Evolutionary conservation across 345 rosid species (phyloP), one percentile per base, ranked within the genome.

Genomic region (Eucalyptus marginata): DNA sequence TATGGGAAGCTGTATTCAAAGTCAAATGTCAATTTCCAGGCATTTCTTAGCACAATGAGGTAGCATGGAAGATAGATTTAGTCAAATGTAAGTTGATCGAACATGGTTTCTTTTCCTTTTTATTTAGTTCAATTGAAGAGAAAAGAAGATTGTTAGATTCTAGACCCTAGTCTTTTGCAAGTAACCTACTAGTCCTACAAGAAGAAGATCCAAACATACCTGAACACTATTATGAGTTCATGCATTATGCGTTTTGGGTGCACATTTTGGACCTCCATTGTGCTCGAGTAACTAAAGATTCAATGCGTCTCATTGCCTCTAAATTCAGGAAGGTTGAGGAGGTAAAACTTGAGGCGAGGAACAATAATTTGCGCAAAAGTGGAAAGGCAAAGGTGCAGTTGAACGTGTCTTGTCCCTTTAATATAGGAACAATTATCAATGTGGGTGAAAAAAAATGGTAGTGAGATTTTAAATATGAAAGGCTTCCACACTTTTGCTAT

Each of bases 101-200:
- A 52, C 20, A 52, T 20, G 58, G 25, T 52, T 52, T 52, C 2
- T 52, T 20, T 52, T 52, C 58, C 25, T 52, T 52, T 52, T 18
- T 52, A 20, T 7, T 20, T 20, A 52, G 58, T 52, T 52, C 0
- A 5, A 52, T 52, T 52, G 25, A 52, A 52, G 25, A 20, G 10
- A 52, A 52, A 20, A 52, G 20, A 52, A 52, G 25, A 52, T 25
- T 52, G 20, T 52, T 52, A 52, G 25, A 52, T 52, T 52, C 0
- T 20, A 2, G 10, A 52, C 10, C 1, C 0, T 52, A 10, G 10
- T 52, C 58, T 52, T 52, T 52, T 52, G 4, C 1, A 1, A 52
- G 58, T 52, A 52, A 52, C 58, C 58, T 52, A 52, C 58, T 52
- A 52, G 5, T 52, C 58, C 58, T 7, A 52, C 10, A 52, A 52